A percentile compares a stretch with the other conserved stretches of the same genome.
Evolutionary conservation across 768 basidiomycete genomes (phyloP).

Genomic region (Rhodotorula toruloides): DNA sequence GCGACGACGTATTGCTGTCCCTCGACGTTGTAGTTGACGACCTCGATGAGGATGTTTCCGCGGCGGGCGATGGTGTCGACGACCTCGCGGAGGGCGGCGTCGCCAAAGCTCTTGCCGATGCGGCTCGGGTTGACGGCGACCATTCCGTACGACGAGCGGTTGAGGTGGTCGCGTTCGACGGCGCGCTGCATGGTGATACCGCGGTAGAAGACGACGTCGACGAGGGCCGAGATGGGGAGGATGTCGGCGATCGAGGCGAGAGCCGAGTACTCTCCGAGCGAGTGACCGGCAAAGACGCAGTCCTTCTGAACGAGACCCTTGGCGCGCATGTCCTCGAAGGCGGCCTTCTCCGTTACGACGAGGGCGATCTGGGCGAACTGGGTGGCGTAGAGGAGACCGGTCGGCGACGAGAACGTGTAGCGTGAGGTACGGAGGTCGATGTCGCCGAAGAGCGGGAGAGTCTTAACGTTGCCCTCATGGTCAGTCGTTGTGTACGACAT

Average conservation of each 20-base stretch:
- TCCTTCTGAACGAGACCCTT: conserved; percentile 90
- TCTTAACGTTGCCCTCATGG: conserved; percentile 92
- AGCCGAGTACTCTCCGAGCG: conserved; percentile 96
- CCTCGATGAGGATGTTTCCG: conserved; percentile 81
- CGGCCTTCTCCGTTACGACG: conserved; percentile 96
- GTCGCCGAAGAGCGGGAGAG: conserved; percentile 89
- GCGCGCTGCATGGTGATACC: conserved; percentile 99
- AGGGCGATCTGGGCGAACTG: conserved; percentile 98
- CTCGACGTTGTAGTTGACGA: conserved; percentile 73
- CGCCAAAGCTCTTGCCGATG: conserved; percentile 88
- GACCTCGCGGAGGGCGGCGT: conserved; percentile 91
- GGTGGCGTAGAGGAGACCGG: conserved; percentile 90
- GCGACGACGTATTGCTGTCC: conserved; percentile 99
- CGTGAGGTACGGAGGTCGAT: conserved; percentile 90
- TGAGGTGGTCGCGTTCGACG: conserved; percentile 87
- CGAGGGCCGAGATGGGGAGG: conserved; percentile 85
- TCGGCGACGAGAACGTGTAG: conserved; percentile 97
- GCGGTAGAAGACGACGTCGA: conserved; percentile 98
- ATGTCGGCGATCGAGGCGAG: conserved; percentile 96
- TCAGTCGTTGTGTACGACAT: conserved; percentile 96
- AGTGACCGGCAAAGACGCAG: conserved; percentile 95
- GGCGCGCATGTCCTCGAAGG: conserved; percentile 94
- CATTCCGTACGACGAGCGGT: conserved; percentile 97
- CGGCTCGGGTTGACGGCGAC: conserved; percentile 98
- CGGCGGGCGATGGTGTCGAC: conserved; percentile 78